Base-by-base conservation (phyloP, 208 protist genomes). In the Strigomonas culicis region DNA sequence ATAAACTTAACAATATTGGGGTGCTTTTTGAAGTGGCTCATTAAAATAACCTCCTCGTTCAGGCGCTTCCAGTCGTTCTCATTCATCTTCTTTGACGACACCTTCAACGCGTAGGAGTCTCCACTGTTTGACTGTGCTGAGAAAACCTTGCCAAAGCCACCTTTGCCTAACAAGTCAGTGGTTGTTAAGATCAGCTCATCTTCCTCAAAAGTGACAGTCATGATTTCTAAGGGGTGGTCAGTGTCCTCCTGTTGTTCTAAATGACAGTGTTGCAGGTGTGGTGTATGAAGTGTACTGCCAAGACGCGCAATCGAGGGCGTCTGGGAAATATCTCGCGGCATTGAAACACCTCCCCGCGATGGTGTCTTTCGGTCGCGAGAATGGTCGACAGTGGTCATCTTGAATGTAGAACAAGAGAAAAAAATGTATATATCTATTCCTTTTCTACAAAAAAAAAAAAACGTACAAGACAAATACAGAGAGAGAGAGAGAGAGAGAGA, bases 1-100 rank as follows among this genome's bases (percentile, higher is more conserved):
- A 89, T 84, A 59, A 91, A 92, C 50, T 76, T 75, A 41, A 96
- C 90, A 56, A 94, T 92, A 61, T 96, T 96, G 0, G 84, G 86
- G 58, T 96, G 90, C 0, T 74, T 69, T n/a, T 84, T 85, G 53
- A 96, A 92, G 69, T 93, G 85, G 57, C 69, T 89, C 87, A 96
- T 92, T 11, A 94, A 71, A 0, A 79, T 85, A 41, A 96, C 86
- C 55, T 96, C 87, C 59, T 93, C 85, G 47, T 74, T 82, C n/a
- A 95, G 65, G 19, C 89, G 78, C 41, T 77, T 80, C 84, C 89
- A 93, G 56, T 95, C 89, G 27, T 64, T 79, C 28, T 92, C 84
- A 47, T 53, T 74, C 89, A 95, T 90, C 28, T 73, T 72, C 60
- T 93, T 95, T 43, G 86, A 82, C 19, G 86, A 92, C n/a, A 86